Base-by-base conservation (phyloP, 1,139 yeast genomes). In the Pichia terricola region DNA sequence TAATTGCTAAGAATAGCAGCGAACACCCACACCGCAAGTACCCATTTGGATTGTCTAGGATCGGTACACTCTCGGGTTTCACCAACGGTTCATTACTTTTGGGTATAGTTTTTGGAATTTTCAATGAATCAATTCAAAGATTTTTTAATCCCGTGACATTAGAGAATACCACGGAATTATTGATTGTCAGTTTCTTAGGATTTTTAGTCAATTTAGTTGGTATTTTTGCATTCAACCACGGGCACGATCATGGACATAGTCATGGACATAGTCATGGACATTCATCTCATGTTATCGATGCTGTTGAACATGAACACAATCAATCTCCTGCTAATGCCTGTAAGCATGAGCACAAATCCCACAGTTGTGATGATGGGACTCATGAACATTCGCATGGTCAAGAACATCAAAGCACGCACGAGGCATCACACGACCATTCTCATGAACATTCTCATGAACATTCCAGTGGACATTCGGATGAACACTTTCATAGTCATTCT, bases 11-110 rank as follows among this genome's bases (percentile, higher is more conserved):
- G 45, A 62, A 65, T 31, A 56, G 58, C 39, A 25, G 34, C 3
- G 51, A 55, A 37, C 36, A 49, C 28, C 77, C 89, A 7, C 79
- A 78, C 46, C 73, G 81, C 11, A 72, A 77, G 46, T 91, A 76
- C 57, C 97, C 98, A 0, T 88, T 86, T 65, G 96, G 96, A 0
- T 69, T 89, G 46, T 73, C 79, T 11, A 79, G 87, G 60, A 80
- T 91, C 41, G 98, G 89, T 58, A 87, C 94, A 1, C 70, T 94
- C 47, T 94, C 96, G 0, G 98, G 98, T 0, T 91, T 91, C 56
- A 85, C 97, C 5, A 91, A 91, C 61, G 98, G 96, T 8, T 82
- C 94, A 5, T 64, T 91, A 40, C 68, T 91, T 41, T 66, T 94
- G 31, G 96, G 95, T 2, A 91, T 91, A 40, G 88, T 91, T 30